Base-by-base conservation (phyloP, 225 moss, liverwort and hornwort genomes). In the Physcomitrium patens region DNA sequence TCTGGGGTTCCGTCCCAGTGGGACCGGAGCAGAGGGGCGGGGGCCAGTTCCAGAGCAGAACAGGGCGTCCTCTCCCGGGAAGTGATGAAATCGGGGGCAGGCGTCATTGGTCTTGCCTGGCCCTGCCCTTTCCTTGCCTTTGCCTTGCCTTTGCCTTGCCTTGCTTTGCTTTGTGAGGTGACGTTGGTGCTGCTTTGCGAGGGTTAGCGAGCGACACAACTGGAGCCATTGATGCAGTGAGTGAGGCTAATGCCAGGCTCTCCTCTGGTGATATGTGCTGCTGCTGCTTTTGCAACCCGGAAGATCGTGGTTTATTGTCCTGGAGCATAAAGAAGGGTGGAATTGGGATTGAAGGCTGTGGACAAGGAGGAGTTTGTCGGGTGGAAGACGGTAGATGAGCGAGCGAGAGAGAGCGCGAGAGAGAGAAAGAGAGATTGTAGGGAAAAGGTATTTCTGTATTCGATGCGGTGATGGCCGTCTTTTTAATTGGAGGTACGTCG, bases 191-290 rank as follows among this genome's bases (percentile, higher is more conserved):
- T 24, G 4, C 23, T 65, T 18, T 47, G 24, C 8, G 24, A 65
- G 65, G 65, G 65, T 65, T 65, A 65, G 65, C 46, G 47, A 65
- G 65, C 46, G 47, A 47, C 23, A 23, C 24, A 65, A 14, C 46
- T 47, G 6, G 65, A 46, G 65, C 45, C 65, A 48, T 23, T 46
- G 43, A 19, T 19, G n/a, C n/a, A n/a, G n/a, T n/a, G n/a, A n/a
- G n/a, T n/a, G 23, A 46, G 6, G 14, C 48, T 24, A 23, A 24
- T 48, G 65, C 47, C 47, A 47, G 31, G 45, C 23, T 22, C 23
- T 47, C 14, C 14, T n/a, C n/a, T n/a, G 20, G 43, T 48, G 55
- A 2, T 22, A 20, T 22, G 55, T 55, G 17, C 20, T 55, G 3
- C 10, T 55, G 17, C 20, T 55, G 3, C 10, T 55, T 55, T 55